Percentiles rank a stretch among this genome's conserved stretches.
These are phyloP conservation scores for Piromyces finnis DNA, from an alignment of 192 early-diverging fungal species.

Conservation along the genomic window DNA sequence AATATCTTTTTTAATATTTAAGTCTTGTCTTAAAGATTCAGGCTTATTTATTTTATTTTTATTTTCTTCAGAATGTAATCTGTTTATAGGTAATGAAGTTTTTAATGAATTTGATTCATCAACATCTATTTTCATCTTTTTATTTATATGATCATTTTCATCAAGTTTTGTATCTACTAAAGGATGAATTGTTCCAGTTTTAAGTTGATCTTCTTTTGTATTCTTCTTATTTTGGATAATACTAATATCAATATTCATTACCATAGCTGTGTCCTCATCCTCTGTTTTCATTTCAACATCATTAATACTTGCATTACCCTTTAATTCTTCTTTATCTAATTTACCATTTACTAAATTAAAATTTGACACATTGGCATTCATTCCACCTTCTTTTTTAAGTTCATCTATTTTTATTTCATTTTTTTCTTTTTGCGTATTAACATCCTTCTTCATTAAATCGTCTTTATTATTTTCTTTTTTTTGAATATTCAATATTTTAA, in stretches of 20 bases:
- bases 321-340: background rate
- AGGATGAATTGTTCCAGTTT: background rate
- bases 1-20: background rate
- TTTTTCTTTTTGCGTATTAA: background rate
- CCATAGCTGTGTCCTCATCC: background rate
- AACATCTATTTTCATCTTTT: background rate
- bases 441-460: background rate
- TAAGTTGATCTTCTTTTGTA: background rate
- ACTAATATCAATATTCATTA: background rate
- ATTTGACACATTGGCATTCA: background rate
- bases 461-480: background rate
- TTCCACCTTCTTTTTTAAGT: background rate
- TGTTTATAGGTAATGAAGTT: too few relatives aligned
- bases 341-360: too few relatives aligned
- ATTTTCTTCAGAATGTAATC: too few relatives aligned
- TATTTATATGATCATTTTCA: background rate
- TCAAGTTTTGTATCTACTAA: background rate
- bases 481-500: background rate
- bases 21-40: background rate
- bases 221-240: background rate
- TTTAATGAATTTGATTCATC: background rate
- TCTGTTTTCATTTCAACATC: background rate
- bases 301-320: background rate
- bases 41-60: too few relatives aligned
- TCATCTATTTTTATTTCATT: background rate